Evolutionary conservation across 805 yeast genomes (phyloP), one percentile per base, ranked within the genome.

Genomic region (Candida insectorum): DNA sequence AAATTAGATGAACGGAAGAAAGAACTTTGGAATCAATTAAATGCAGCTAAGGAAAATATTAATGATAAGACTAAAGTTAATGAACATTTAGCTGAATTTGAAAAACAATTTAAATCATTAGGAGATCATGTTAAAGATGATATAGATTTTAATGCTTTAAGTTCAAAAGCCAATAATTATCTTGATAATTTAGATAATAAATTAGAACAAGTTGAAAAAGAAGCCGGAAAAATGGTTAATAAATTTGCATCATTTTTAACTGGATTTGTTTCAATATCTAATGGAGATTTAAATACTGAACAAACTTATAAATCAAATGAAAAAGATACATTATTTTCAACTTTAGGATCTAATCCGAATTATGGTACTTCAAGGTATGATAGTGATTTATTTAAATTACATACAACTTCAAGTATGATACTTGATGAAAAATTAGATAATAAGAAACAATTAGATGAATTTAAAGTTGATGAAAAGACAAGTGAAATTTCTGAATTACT

Each of bases 141-240:
- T 29, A 36, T 55, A 13, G 52, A 58, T 27, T 36, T 61, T n/a
- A 37, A 42, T 9, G 24, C 36, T 11, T 21, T 40, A 20, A 39
- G 54, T n/a, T 26, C 28, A 4, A 62, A 50, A 35, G 86, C 83
- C 45, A 70, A 69, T 28, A 76, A 73, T 23, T 68, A 67, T 32
- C 63, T 88, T 31, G 89, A 85, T 41, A 73, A 75, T 6, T 67
- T 89, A 40, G 97, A 88, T 54, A 61, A 74, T 6, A 43, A 79
- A 45, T 65, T 89, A 28, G 95, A 85, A 45, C 66, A 67, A 33
- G 79, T 86, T 6, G 96, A 89, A 53, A 73, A 71, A 32, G 58
- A 70, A 20, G 89, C 95, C 0, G 74, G 81, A 1, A 63, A 64
- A n/a, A 78, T 74, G 47, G 75, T 78, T 12, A 54, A 62, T 25